Evolutionary conservation across 202 grass and related monocot species (phyloP).

Genomic region (Schoenoplectus triqueter): DNA sequence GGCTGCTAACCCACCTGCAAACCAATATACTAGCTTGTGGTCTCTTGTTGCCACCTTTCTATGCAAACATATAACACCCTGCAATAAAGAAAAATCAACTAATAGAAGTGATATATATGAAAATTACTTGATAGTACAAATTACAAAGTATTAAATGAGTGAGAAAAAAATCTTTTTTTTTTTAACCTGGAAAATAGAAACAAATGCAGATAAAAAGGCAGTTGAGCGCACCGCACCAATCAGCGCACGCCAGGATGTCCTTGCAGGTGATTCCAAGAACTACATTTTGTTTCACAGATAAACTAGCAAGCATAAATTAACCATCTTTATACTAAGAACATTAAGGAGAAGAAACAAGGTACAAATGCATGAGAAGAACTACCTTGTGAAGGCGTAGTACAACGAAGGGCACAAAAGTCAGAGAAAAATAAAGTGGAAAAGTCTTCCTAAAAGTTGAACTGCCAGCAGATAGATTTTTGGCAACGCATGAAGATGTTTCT

Average conservation of each 20-base stretch:
- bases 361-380: constrained; percentile 21
- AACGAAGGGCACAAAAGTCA: constrained; percentile 96
- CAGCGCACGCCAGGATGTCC: constrained; percentile 88
- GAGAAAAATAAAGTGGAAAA: constrained; percentile 96
- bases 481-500: constrained; percentile 73
- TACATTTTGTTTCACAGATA: constrained; percentile 44
- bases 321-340: constrained; percentile 25
- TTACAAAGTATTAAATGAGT: not conserved
- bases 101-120: constrained; percentile 23
- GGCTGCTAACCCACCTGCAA: constrained; percentile 82
- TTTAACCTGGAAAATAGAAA: constrained; percentile 83
- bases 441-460: constrained; percentile 98
- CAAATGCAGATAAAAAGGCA: constrained; percentile 93
- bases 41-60: constrained; percentile 87
- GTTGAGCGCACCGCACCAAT: constrained; percentile 91
- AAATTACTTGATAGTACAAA: not conserved
- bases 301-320: constrained; percentile 33
- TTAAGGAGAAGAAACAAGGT: constrained; percentile 17
- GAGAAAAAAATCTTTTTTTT: not conserved
- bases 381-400: constrained; percentile 98
- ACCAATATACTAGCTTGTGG: constrained; percentile 94
- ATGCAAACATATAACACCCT: constrained; percentile 91
- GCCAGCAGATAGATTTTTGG: constrained; percentile 65
- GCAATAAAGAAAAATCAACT: constrained; percentile 31
- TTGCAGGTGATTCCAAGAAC: constrained; percentile 90